A percentile compares a stretch with the other conserved stretches of the same genome.
These are phyloP conservation scores for Basidiobolus meristosporus DNA, from an alignment of 371 early-diverging fungal genomes.

Conservation along the genomic window DNA sequence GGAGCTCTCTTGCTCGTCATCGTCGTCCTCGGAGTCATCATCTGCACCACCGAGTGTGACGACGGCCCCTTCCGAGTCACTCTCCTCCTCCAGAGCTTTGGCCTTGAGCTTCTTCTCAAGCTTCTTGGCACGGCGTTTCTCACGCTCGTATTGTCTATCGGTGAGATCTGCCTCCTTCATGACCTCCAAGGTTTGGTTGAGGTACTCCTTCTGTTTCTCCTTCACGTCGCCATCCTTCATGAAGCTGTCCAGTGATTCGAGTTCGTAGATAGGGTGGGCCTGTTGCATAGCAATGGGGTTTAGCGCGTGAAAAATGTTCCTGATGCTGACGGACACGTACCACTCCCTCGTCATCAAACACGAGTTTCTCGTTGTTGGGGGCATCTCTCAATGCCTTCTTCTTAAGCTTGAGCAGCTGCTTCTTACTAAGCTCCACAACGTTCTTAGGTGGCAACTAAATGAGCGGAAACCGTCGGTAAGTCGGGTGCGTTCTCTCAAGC, in stretches of 20 bases:
- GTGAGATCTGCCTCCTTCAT: slow-evolving; percentile 54
- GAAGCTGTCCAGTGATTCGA: slow-evolving; percentile 65
- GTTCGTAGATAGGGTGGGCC: slow-evolving; percentile 48
- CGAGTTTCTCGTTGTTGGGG: slow-evolving; percentile 42
- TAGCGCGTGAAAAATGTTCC: background rate
- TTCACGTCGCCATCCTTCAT: slow-evolving; percentile 46
- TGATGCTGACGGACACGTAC: slow-evolving; percentile 13
- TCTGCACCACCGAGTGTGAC: slow-evolving; percentile 3
- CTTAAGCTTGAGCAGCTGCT: slow-evolving; percentile 49
- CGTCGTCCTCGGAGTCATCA: slow-evolving; percentile 1
- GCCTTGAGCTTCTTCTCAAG: slow-evolving; percentile 41
- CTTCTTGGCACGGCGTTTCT: slow-evolving; percentile 52
- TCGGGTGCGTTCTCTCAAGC: too few species aligned
- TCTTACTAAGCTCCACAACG: slow-evolving; percentile 1
- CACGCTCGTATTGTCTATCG: slow-evolving; percentile 47
- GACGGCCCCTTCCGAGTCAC: slow-evolving; percentile 8
- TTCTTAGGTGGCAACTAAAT: slow-evolving; percentile 1
- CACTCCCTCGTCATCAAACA: slow-evolving; percentile 88
- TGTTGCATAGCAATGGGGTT: slow-evolving; percentile 2
- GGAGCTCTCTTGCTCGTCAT: slow-evolving; percentile 6
- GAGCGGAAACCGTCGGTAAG: too few species aligned
- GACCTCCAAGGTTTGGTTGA: slow-evolving; percentile 29
- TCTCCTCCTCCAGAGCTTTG: slow-evolving; percentile 9
- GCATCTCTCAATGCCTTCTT: slow-evolving; percentile 44
- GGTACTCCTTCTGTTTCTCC: slow-evolving; percentile 33